Base-by-base conservation (phyloP, 2,329 filamentous ascomycete genomes). In the Leptoxyphium fumago region DNA sequence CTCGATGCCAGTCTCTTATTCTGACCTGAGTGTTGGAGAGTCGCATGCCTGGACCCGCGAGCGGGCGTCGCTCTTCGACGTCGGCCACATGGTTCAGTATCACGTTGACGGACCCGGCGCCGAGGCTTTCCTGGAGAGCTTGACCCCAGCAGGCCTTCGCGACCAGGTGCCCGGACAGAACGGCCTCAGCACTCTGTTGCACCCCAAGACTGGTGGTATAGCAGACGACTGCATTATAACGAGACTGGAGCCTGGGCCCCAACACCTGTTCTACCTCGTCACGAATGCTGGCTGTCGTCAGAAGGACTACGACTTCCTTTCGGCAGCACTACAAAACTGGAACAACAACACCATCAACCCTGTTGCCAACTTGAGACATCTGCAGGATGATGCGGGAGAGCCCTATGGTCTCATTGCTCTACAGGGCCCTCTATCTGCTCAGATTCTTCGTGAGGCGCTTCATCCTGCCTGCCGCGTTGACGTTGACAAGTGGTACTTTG, bases 191-290 rank as follows among this genome's bases (percentile, higher is more conserved):
- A 79, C 81, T 2, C 73, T 98, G 29, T 71, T 98, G 36, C 82
- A 84, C 64, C 78, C 81, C 5, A 70, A 69, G 10, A 88, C 80
- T 0, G 91, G 91, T 38, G 91, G 91, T 41, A 96, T 98, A 53
- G 80, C 94, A 41, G 91, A 98, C 61, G 91, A 98, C 66, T 87
- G 84, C 4, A 81, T 98, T 55, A 80, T 98, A 57, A 93, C 88
- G 5, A 76, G 82, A 48, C 72, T 94, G n/a, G 76, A 86, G 46
- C 54, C 52, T 28, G 57, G 57, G 1, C 55, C 56, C 2, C 54
- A 56, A 36, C 57, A 59, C 43, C 65, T 74, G 43, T 96, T 88
- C 70, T 94, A 95, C 65, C 79, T 96, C 46, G 91, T 98, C 48
- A 94, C 88, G 50, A 98, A 98, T 62, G 91, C 89, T 21, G 91